Evolutionary conservation across 2,329 filamentous ascomycete species (phyloP).

Genomic region (Ascochyta clinopodiicola): DNA sequence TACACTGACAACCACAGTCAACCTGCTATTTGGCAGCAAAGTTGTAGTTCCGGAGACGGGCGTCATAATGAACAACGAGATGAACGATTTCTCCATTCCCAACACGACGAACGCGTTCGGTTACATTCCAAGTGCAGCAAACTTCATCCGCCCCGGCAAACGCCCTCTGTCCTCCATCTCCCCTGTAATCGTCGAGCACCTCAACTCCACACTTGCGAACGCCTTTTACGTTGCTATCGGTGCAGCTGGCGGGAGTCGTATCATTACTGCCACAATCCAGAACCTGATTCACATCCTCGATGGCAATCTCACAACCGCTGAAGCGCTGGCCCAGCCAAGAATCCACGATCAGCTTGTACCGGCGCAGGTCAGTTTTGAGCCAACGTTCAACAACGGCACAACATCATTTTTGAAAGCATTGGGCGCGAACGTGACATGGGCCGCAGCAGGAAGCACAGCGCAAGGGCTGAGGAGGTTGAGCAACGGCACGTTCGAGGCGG

Average conservation of each 20-base stretch:
- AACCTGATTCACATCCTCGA: conserved; percentile 77
- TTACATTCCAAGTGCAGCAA: conserved; percentile 78
- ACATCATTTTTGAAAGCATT: conserved; percentile 66
- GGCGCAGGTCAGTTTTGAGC: conserved; percentile 72
- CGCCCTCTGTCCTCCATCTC: conserved; percentile 83
- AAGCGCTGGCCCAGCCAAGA: conserved; percentile 71
- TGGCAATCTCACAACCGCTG: conserved; percentile 62
- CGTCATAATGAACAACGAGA: conserved; percentile 70
- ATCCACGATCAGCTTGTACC: conserved; percentile 85
- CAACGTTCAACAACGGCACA: conserved; percentile 68
- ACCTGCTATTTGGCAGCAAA: conserved; percentile 81
- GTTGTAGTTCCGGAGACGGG: conserved; percentile 83
- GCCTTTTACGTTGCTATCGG: conserved; percentile 72
- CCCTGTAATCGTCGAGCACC: conserved; percentile 75
- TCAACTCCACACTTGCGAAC: conserved; percentile 56
- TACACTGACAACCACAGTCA: conserved; percentile 85
- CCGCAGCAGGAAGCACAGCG: conserved; percentile 70
- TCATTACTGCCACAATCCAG: conserved; percentile 81
- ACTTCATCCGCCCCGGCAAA: conserved; percentile 83
- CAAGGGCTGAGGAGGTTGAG: conserved; percentile 69
- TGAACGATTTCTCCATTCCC: conserved; percentile 76
- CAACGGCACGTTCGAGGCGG: conserved; percentile 79
- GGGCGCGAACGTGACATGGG: conserved; percentile 76
- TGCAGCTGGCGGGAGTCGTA: conserved; percentile 80
- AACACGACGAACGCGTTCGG: conserved; percentile 80